Evolutionary conservation across 1,284 basidiomycete genomes (phyloP).

Genomic region (Microbotryum intermedium): DNA sequence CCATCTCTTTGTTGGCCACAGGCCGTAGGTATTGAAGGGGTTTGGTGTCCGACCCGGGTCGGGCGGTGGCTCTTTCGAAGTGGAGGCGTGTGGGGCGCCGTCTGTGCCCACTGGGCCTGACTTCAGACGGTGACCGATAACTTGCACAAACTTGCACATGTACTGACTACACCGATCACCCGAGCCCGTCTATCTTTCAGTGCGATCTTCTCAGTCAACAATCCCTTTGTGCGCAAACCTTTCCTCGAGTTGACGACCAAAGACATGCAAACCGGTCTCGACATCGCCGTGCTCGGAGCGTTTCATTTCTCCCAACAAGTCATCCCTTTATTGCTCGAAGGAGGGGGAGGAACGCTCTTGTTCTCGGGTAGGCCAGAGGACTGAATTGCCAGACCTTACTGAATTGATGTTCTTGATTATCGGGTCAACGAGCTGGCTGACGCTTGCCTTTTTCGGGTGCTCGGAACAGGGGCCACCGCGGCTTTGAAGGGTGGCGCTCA

Average conservation of each 20-base stretch:
- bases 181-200: background rate
- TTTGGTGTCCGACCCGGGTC: too few relatives aligned
- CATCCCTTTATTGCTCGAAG: constrained; percentile 14
- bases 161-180: background rate
- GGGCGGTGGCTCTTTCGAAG: too few relatives aligned
- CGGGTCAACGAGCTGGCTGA: too few relatives aligned
- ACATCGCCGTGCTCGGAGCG: constrained; percentile 24
- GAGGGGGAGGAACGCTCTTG: constrained; percentile 11
- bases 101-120: too few relatives aligned
- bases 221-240: constrained; percentile 18
- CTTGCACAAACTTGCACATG: too few relatives aligned
- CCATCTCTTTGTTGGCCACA: too few relatives aligned
- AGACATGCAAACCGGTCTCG: constrained; percentile 14
- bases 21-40: too few relatives aligned
- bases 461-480: background rate
- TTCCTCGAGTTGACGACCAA: constrained; percentile 17
- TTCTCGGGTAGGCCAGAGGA: constrained; percentile 12
- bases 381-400: too few relatives aligned
- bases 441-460: too few relatives aligned
- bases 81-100: too few relatives aligned
- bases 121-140: background rate
- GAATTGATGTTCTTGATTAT: too few relatives aligned
- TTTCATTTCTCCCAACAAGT: constrained; percentile 23
- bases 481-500: constrained; percentile 10
- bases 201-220: constrained; percentile 23